Base-by-base conservation (phyloP, 2,329 filamentous ascomycete species). In the Ceratocystis alfenasii region DNA sequence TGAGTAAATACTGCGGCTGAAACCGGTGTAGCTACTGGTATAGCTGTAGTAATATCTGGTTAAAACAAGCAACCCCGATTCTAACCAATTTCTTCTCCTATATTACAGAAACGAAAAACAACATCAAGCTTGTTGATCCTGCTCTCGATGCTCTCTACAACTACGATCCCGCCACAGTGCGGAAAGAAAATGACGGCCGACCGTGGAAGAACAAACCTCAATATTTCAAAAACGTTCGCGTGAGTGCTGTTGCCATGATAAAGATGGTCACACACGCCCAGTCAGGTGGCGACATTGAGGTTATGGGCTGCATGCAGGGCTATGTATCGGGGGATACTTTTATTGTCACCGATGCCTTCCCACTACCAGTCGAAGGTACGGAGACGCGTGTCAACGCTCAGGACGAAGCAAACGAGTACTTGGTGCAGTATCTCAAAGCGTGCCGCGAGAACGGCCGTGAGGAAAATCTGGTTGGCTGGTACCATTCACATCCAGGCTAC, bases 211-310 rank as follows among this genome's bases (percentile, higher is more conserved):
- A 79, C 60, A 86, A 96, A 73, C 87, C 88, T 0, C 82, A 90
- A 75, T 87, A 96, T 80, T 99, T 97, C 83, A 95, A 93, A 74
- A 83, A 88, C 65, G 90, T 97, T 60, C 90, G 92, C 72, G 93
- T 99, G 76, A 95, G 90, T 64, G 91, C 94, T 67, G 87, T 96
- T 12, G 94, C 94, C 4, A 83, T 99, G 67, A 84, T 97, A 71
- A 99, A 99, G 78, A 99, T 99, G 94, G 90, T 95, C 69, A 97
- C 96, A 89, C 94, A 99, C 75, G 94, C 94, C 8, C 89, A 94
- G n/a, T 92, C 90, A 0, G 94, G 94, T 70, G 93, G 94, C 66
- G 85, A 84, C 33, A 83, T 97, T 70, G 94, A 99, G 78, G 84
- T 99, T 72, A 99, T 99, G 94, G 94, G 94, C 66, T 76, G 99